Conservation (phyloP, 208 protist genomes). For the Acanthamoeba castellanii region DNA sequence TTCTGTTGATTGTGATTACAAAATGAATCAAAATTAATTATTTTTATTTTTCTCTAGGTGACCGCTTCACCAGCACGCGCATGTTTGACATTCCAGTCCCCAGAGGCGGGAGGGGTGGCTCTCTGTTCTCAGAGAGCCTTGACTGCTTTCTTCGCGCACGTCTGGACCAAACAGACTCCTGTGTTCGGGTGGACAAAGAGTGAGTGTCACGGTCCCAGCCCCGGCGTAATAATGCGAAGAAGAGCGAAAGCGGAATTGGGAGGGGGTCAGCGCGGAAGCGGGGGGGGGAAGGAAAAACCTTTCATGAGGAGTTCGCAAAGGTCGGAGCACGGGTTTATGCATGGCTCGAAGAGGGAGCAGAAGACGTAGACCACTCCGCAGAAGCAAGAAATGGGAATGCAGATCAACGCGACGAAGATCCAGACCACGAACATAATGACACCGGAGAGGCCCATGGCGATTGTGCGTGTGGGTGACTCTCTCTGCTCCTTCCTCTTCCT, state of each 20-base stretch:
- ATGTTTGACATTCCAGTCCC: neutral
- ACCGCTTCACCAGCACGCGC: neutral
- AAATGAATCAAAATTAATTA: neutral
- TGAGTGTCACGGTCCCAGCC: neutral
- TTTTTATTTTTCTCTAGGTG: neutral
- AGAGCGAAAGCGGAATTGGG: neutral
- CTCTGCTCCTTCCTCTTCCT: neutral
- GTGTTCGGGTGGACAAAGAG: neutral
- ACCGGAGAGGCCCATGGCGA: neutral
- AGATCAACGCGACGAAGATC: constrained; percentile 1
- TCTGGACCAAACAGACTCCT: neutral
- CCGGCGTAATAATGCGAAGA: neutral
- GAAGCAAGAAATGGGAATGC: constrained; percentile 47
- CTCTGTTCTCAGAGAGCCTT: constrained; percentile 1
- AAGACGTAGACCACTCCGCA: constrained; percentile 16
- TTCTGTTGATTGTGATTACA: too few species aligned
- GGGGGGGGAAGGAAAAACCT: neutral
- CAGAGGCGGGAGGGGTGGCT: neutral
- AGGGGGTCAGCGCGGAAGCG: neutral
- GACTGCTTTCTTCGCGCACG: constrained; percentile 19
- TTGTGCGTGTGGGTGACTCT: neutral
- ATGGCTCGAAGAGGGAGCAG: constrained; percentile 46
- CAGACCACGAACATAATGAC: neutral
- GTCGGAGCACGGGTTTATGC: neutral
- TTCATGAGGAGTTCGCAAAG: constrained; percentile 41